A percentile compares a stretch with the other conserved stretches of the same genome.
These are phyloP conservation scores for Syncephalastrum sp. DNA, from an alignment of 371 early-diverging fungal genomes.

Conservation along the genomic window DNA sequence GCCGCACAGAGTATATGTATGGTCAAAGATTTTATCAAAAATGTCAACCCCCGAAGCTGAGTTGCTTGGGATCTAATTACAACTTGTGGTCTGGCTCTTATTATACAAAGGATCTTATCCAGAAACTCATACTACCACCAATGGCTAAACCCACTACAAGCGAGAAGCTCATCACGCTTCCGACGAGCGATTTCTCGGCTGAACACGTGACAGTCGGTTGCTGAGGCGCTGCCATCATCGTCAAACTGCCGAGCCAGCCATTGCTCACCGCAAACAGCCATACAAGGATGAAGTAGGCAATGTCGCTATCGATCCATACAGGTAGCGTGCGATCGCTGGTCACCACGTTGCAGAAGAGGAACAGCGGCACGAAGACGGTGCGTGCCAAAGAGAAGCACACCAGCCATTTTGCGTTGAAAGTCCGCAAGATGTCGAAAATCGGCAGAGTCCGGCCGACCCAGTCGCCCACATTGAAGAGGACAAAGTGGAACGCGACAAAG, in stretches of 20 bases:
- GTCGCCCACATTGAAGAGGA: constrained; percentile 76
- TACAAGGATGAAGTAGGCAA: constrained; percentile 58
- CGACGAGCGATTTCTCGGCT: constrained; percentile 56
- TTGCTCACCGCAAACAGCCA: constrained; percentile 66
- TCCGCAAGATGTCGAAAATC: constrained; percentile 30
- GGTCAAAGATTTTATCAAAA: constrained; percentile 1
- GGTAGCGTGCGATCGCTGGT: constrained; percentile 42
- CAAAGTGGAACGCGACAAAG: constrained; percentile 75
- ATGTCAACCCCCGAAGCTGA: not conserved
- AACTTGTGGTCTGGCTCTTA: too few species aligned
- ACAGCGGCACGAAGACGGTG: constrained; percentile 65
- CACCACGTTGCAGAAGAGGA: constrained; percentile 70
- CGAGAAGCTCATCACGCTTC: constrained; percentile 71
- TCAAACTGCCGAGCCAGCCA: constrained; percentile 68
- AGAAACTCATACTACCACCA: constrained; percentile 64
- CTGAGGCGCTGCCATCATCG: constrained; percentile 79
- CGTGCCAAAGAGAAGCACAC: constrained; percentile 47
- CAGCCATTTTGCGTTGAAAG: constrained; percentile 42
- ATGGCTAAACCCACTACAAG: constrained; percentile 68
- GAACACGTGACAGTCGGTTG: constrained; percentile 37
- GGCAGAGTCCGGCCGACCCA: constrained; percentile 68
- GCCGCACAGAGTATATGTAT: constrained; percentile 12
- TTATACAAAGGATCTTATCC: constrained; percentile 49
- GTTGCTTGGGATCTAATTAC: not conserved
- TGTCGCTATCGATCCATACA: constrained; percentile 60